A percentile compares a stretch with the other conserved stretches of the same genome.
Evolutionary conservation across 306 rosid genomes (phyloP).

Genomic region (Quillaja saponaria): DNA sequence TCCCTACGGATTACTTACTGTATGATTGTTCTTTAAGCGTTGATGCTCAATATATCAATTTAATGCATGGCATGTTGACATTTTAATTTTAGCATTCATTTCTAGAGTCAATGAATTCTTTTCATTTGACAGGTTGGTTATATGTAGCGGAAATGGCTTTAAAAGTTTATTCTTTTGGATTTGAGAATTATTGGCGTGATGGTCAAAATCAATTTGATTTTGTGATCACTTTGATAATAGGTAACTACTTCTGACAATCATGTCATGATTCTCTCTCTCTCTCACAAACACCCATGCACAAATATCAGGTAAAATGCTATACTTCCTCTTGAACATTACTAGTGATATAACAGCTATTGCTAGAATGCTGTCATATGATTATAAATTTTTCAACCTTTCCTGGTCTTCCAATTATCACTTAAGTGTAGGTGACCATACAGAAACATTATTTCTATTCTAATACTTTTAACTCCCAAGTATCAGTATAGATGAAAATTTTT

Average conservation of each 20-base stretch:
- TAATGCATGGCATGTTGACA: not conserved
- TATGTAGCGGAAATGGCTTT: slow-evolving; percentile 86
- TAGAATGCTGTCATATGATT: slow-evolving; percentile 13
- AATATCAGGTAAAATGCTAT: slow-evolving; percentile 18
- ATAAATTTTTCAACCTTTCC: too few relatives aligned
- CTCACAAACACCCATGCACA: slow-evolving; percentile 6
- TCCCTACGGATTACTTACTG: slow-evolving; percentile 9
- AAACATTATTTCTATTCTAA: too few relatives aligned
- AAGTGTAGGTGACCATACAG: too few relatives aligned
- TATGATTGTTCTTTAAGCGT: slow-evolving; percentile 13
- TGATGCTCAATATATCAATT: slow-evolving; percentile 19
- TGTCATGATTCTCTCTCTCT: slow-evolving; percentile 10
- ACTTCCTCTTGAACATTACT: slow-evolving; percentile 18
- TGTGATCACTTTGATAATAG: slow-evolving; percentile 75
- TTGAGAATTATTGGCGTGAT: slow-evolving; percentile 91
- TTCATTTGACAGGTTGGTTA: slow-evolving; percentile 76
- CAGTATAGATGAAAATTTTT: too few relatives aligned
- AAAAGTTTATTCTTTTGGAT: slow-evolving; percentile 81
- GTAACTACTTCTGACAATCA: slow-evolving; percentile 43
- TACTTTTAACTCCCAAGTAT: too few relatives aligned
- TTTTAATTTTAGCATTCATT: slow-evolving; percentile 1
- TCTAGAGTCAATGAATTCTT: slow-evolving; percentile 28
- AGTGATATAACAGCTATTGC: slow-evolving; percentile 13
- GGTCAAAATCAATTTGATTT: slow-evolving; percentile 95
- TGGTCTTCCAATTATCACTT: too few relatives aligned